These are phyloP conservation scores for Cokeromyces recurvatus DNA, from an alignment of 371 early-diverging fungal species.

Conservation along the genomic window DNA sequence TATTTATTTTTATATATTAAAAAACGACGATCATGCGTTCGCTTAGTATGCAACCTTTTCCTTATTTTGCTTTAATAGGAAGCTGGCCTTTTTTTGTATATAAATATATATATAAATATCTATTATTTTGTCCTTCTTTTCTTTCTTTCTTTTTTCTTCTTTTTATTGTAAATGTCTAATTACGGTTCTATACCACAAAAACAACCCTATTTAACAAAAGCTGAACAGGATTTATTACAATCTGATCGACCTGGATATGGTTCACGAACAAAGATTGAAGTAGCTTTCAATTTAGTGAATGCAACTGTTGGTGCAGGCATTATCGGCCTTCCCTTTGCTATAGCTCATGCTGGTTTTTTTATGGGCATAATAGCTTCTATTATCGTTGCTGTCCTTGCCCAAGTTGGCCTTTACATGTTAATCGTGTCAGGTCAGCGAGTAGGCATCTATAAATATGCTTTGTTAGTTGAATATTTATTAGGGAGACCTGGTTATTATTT, in stretches of 20 bases:
- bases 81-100: too few relatives aligned
- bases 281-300: slow-evolving; percentile 55
- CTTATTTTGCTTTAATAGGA: too few relatives aligned
- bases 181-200: too few relatives aligned
- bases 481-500: slow-evolving; percentile 49
- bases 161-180: too few relatives aligned
- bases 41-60: too few relatives aligned
- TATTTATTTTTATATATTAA: too few relatives aligned
- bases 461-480: slow-evolving; percentile 49
- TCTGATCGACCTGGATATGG: slow-evolving; percentile 46
- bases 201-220: slow-evolving; percentile 16
- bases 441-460: slow-evolving; percentile 48
- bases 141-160: too few relatives aligned
- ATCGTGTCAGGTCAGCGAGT: slow-evolving; percentile 48
- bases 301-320: slow-evolving; percentile 59
- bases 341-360: slow-evolving; percentile 50
- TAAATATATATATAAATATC: too few relatives aligned
- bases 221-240: slow-evolving; percentile 41
- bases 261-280: slow-evolving; percentile 29
- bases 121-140: too few relatives aligned
- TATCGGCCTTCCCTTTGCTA: slow-evolving; percentile 47
- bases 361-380: slow-evolving; percentile 45
- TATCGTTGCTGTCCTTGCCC: slow-evolving; percentile 44
- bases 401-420: slow-evolving; percentile 49
- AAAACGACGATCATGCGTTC: too few relatives aligned